Evolutionary conservation across 78 protist genomes (phyloP).

Genomic region (Dictyostelium intermedium): DNA sequence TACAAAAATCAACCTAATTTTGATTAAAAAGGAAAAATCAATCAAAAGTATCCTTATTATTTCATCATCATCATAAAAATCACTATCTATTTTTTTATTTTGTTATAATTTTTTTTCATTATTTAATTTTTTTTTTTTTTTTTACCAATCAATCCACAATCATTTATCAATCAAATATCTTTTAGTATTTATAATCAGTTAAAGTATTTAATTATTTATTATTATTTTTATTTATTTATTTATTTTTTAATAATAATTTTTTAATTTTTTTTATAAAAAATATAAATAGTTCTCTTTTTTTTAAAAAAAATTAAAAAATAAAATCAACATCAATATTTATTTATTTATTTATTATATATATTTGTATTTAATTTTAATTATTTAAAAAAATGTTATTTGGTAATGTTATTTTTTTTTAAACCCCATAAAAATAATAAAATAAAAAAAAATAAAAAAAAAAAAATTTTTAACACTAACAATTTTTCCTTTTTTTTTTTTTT

Average conservation of each 20-base stretch:
- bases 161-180: neutral
- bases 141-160: neutral
- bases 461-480: neutral
- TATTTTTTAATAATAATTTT: neutral
- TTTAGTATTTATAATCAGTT: neutral
- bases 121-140: neutral
- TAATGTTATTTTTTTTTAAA: too few species aligned
- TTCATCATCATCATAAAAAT: neutral
- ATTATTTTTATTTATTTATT: neutral
- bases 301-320: too few species aligned
- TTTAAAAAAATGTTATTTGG: neutral
- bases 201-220: neutral
- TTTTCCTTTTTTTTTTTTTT: neutral
- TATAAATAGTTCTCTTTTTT: too few species aligned
- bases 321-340: neutral
- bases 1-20: neutral
- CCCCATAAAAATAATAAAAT: too few species aligned
- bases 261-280: neutral
- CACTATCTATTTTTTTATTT: too few species aligned
- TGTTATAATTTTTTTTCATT: neutral
- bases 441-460: neutral
- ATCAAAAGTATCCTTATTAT: neutral
- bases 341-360: neutral
- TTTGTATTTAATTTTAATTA: neutral
- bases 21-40: neutral